phyloP scores from a whole-genome alignment of 495 filamentous ascomycete species.

The Penicillium paxilli region DNA sequence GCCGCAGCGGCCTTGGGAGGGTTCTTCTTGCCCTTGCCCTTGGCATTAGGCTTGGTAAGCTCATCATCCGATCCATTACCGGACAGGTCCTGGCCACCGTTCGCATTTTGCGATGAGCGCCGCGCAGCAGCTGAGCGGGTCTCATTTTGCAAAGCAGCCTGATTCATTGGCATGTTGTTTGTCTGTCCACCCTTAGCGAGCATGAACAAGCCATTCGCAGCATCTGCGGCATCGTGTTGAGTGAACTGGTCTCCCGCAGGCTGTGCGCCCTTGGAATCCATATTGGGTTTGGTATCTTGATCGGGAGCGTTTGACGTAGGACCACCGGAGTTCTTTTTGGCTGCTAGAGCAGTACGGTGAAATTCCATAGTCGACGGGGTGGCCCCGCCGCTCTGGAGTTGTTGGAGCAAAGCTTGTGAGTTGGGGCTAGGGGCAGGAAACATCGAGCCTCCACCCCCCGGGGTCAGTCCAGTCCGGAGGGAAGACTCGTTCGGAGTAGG shows the following conservation, averaged over 20 bases:
- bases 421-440: constrained; percentile 91
- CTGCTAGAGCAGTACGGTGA: constrained; percentile 85
- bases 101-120: constrained; percentile 37
- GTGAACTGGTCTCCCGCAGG: constrained; percentile 63
- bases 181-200: constrained; percentile 69
- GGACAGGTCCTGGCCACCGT: constrained; percentile 58
- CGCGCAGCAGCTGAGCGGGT: constrained; percentile 26
- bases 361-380: constrained; percentile 93
- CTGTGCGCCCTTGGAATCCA: constrained; percentile 47
- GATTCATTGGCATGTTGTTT: constrained; percentile 45
- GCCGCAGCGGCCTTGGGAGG: constrained; percentile 44
- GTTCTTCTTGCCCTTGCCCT: constrained; percentile 71
- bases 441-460: constrained; percentile 95
- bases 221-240: constrained; percentile 88
- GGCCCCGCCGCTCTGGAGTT: constrained; percentile 75
- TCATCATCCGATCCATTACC: constrained; percentile 73
- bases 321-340: constrained; percentile 65
- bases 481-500: constrained; percentile 98
- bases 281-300: constrained; percentile 43
- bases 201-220: constrained; percentile 92
- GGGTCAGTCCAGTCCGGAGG: constrained; percentile 86
- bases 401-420: constrained; percentile 75
- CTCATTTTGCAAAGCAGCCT: constrained; percentile 25
- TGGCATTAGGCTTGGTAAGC: constrained; percentile 59
- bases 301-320: constrained; percentile 45